Base-by-base conservation (phyloP, 169 alveolate species). In the Theileria parva region DNA sequence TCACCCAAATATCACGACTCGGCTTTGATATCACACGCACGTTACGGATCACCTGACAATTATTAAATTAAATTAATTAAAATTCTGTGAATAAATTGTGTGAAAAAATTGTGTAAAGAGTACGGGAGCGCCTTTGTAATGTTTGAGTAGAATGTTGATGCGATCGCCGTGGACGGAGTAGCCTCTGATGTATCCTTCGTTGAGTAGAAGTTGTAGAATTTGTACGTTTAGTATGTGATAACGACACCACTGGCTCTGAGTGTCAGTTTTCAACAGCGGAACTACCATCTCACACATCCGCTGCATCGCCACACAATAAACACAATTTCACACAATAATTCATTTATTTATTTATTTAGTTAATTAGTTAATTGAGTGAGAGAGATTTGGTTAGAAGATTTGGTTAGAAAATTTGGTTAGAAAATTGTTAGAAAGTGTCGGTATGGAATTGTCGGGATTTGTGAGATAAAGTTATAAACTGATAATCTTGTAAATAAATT, bases 221-320 rank as follows among this genome's bases (percentile, higher is more conserved):
- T 91, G 94, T 64, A 94, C 96, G 75, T 91, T 92, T 72, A 94
- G 61, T 23, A 81, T 90, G 78, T 91, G 95, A 68, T 80, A 94
- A 9, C 93, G 94, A 69, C 95, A 89, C 77, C 93, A 79, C 80
- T 93, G 96, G 28, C 86, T 86, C 80, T 67, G 86, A 50, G 94
- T 92, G 60, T 91, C 93, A 60, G 95, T 88, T 77, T 94, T 90
- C 81, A 94, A 77, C 65, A 94, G 91, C 44, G 95, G 91, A 21
- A 89, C 94, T 11, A 94, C 95, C 97, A 94, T 94, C 86, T 94
- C 97, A 80, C 97, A 94, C 39, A 94, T 95, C 74, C 92, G 79
- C 92, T 94, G 97, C 97, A 94, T 94, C 60, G 44, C n/a, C n/a
- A n/a, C n/a, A n/a, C n/a, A n/a, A n/a, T n/a, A n/a, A n/a, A n/a